A percentile compares a stretch with the other conserved stretches of the same genome.
Evolutionary conservation across 2,329 filamentous ascomycete species (phyloP).

Genomic region (Trichoderma aggressivum): DNA sequence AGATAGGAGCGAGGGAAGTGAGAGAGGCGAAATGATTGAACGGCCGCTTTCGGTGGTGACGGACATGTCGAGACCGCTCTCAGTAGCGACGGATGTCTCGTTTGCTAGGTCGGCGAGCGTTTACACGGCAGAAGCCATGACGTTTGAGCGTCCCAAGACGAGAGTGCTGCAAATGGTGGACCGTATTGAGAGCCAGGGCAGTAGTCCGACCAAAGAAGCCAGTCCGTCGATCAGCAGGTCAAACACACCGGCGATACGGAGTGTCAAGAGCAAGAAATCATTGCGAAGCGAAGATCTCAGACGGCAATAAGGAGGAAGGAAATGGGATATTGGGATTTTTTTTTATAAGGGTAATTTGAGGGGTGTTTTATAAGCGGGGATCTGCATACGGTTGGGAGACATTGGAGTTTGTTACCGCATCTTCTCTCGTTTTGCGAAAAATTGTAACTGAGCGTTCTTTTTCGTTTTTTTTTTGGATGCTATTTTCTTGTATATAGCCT

Average conservation of each 20-base stretch:
- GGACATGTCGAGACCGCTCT: conserved; percentile 26
- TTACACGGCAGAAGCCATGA: conserved; percentile 48
- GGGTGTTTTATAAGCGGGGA: neutral
- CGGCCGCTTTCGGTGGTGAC: conserved; percentile 28
- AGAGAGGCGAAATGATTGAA: neutral
- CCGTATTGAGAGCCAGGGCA: conserved; percentile 47
- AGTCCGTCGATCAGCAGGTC: conserved; percentile 33
- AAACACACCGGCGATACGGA: neutral
- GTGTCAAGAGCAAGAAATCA: conserved; percentile 16
- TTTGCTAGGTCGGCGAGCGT: conserved; percentile 34
- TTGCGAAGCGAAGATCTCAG: neutral
- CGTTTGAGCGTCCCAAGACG: conserved; percentile 40
- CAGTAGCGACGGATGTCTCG: conserved; percentile 31
- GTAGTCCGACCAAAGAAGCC: conserved; percentile 37
- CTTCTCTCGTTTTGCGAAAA: neutral
- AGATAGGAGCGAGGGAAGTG: conserved; percentile 8
- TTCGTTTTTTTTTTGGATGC: neutral
- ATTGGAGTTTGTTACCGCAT: neutral
- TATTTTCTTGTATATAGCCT: conserved; percentile 12
- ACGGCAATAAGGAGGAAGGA: neutral
- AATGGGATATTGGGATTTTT: too few relatives aligned
- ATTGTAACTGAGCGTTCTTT: conserved; percentile 5
- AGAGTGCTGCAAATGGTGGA: conserved; percentile 56
- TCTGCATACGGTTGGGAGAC: neutral
- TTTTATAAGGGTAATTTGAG: neutral